Base-by-base conservation (phyloP, 768 basidiomycete genomes). In the Lactifluus pinguis region DNA sequence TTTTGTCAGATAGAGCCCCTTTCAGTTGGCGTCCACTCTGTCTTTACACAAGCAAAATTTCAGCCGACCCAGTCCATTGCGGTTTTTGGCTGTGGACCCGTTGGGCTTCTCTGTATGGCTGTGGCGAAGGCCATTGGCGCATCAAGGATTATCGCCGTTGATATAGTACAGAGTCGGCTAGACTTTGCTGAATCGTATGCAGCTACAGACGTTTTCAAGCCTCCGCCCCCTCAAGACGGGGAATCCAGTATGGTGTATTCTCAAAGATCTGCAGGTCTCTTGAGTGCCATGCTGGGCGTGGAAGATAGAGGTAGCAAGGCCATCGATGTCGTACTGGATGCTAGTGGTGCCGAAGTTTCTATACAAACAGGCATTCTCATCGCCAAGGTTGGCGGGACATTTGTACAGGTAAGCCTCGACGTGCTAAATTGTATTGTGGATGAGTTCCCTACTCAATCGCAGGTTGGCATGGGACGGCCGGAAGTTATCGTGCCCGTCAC, bases 101-200 rank as follows among this genome's bases (percentile, higher is more conserved):
- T 88, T 57, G 87, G 87, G n/a, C 74, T 95, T 32, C 81, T 97
- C 21, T 90, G 88, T 69, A 92, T 95, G 89, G 94, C 92, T 7
- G 92, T 93, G n/a, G 95, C 95, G 7, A 94, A 88, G 71, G 94
- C 95, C 3, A 77, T 95, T 50, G 94, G 93, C 39, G 95, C 93
- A 2, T 78, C 80, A 45, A 85, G 88, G 51, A 79, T 95, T 63
- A 81, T 98, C 61, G 94, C 86, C 4, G 81, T 95, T 62, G 94
- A 94, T 69, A 87, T 92, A 63, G 79, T 85, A 55, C 75, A 82
- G 36, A 72, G 78, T 32, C 86, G 95, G 41, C 83, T 98, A 51
- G 81, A 89, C 53, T 97, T 98, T 69, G 93, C 95, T 17, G 87
- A 87, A 72, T 67, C 69, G 32, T 95, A 95, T 71, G 90, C 86